Evolutionary conservation across 495 filamentous ascomycete genomes (phyloP).

Genomic region (Choiromyces venosus): DNA sequence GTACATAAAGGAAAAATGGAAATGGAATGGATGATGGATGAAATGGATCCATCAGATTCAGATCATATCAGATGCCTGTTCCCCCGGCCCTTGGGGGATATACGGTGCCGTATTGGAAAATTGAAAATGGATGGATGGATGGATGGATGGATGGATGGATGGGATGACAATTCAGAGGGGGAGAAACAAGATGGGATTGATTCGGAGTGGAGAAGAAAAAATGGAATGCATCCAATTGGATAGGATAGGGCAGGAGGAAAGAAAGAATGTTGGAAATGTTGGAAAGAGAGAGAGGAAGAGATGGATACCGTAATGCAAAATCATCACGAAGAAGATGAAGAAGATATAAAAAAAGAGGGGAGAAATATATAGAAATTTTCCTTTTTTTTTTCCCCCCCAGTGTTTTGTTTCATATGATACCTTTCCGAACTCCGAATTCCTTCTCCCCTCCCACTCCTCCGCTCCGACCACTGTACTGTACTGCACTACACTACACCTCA

Average conservation of each 20-base stretch:
- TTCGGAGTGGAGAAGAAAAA: too few species aligned
- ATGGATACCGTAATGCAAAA: neutral
- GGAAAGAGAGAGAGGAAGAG: neutral
- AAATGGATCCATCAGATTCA: too few species aligned
- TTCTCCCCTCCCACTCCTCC: neutral
- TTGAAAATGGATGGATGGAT: too few species aligned
- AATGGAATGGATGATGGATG: too few species aligned
- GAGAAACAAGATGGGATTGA: neutral
- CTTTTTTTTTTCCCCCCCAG: slow-evolving; percentile 9
- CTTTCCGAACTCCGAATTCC: slow-evolving; percentile 1
- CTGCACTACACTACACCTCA: neutral
- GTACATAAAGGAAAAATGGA: too few species aligned
- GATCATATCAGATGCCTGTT: too few species aligned
- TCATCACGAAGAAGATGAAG: neutral
- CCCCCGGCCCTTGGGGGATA: too few species aligned
- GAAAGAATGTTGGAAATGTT: too few species aligned
- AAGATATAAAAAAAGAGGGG: neutral
- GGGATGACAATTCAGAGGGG: neutral
- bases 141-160: neutral
- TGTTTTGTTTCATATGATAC: neutral
- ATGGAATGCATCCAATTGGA: neutral
- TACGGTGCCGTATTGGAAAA: too few species aligned
- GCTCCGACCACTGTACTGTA: neutral
- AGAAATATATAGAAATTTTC: slow-evolving; percentile 9
- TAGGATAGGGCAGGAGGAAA: too few species aligned